Conservation (phyloP, 1,139 yeast genomes). For the Lodderomyces parapsilosis region DNA sequence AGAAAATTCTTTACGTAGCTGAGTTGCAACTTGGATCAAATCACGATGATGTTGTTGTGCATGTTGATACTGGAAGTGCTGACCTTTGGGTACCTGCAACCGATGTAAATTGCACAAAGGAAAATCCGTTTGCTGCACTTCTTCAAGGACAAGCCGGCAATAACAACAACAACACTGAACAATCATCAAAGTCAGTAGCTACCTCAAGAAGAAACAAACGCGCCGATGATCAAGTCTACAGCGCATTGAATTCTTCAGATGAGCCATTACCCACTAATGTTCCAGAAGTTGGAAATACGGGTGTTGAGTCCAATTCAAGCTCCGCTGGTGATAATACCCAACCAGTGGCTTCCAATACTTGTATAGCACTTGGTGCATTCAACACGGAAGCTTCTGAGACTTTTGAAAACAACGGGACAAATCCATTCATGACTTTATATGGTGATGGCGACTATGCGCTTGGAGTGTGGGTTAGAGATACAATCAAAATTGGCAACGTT, state of each 20-base stretch:
- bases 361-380: slow-evolving; percentile 7
- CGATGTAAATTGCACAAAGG: slow-evolving; percentile 32
- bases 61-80: slow-evolving; percentile 23
- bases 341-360: neutral
- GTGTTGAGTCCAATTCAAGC: neutral
- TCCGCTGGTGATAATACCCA: too few species aligned
- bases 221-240: too few species aligned
- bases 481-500: too few species aligned
- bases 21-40: slow-evolving; percentile 12
- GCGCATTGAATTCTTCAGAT: too few species aligned
- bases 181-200: too few species aligned
- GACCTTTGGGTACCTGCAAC: slow-evolving; percentile 29
- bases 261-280: too few species aligned
- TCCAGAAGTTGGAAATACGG: too few species aligned
- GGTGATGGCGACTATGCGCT: slow-evolving; percentile 29
- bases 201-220: too few species aligned
- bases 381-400: slow-evolving; percentile 24
- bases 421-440: slow-evolving; percentile 15
- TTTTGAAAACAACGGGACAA: slow-evolving; percentile 32
- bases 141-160: neutral
- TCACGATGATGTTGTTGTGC: slow-evolving; percentile 11
- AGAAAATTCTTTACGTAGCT: slow-evolving; percentile 8
- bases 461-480: slow-evolving; percentile 56
- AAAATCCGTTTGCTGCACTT: neutral
- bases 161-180: neutral